These are phyloP conservation scores for Zygosaccharomyces kombuchaensis DNA, from an alignment of 805 yeast species.

Conservation along the genomic window DNA sequence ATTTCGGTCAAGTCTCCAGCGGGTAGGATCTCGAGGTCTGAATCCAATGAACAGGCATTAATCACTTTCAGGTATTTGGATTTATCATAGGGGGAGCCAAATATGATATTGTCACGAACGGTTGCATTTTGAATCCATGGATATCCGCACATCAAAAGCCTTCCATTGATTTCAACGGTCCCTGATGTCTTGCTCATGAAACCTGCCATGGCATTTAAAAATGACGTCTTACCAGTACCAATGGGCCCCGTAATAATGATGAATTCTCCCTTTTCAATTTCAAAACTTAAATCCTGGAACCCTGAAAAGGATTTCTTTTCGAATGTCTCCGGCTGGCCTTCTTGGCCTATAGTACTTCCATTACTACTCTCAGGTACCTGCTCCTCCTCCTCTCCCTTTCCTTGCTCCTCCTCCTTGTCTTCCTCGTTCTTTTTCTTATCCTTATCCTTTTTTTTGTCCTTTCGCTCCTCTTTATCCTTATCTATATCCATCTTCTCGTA, in stretches of 20 bases:
- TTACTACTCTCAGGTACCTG: neutral
- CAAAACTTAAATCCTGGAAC: constrained; percentile 48
- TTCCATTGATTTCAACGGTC: constrained; percentile 48
- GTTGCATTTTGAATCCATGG: constrained; percentile 88
- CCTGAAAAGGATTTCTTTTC: constrained; percentile 39
- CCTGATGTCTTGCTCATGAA: constrained; percentile 59
- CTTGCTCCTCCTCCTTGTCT: constrained; percentile 4
- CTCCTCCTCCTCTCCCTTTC: neutral
- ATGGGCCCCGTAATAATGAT: constrained; percentile 59
- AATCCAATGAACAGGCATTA: constrained; percentile 59
- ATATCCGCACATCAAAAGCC: constrained; percentile 51
- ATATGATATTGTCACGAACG: constrained; percentile 65
- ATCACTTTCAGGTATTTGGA: constrained; percentile 51
- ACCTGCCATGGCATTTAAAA: constrained; percentile 68
- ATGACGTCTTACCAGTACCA: constrained; percentile 78
- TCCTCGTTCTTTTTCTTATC: neutral
- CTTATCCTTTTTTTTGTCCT: constrained; percentile 19
- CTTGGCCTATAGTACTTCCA: neutral
- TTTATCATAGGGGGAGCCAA: constrained; percentile 55
- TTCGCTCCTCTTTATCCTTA: constrained; percentile 27
- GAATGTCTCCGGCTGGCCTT: neutral
- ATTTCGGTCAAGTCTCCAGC: constrained; percentile 77
- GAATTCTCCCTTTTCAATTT: constrained; percentile 60
- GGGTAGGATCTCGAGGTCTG: constrained; percentile 61
- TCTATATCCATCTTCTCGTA: constrained; percentile 36